Conservation (phyloP, 1,284 basidiomycete species). For the Leccinum fallax region DNA sequence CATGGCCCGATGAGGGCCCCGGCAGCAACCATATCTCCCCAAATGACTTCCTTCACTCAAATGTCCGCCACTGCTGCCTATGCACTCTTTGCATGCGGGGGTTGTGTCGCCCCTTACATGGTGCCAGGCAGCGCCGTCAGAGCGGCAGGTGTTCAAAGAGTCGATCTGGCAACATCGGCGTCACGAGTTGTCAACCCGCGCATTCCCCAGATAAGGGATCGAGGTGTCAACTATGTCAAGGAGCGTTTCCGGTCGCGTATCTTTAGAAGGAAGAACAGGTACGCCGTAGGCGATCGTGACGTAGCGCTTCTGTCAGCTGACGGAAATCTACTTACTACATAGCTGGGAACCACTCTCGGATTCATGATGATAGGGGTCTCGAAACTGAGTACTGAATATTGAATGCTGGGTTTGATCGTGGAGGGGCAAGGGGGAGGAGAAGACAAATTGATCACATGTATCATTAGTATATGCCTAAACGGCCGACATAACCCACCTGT, state of each 20-base stretch:
- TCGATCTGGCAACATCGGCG: not conserved
- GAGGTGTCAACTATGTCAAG: not conserved
- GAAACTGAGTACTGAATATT: no score
- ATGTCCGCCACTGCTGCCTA: not conserved
- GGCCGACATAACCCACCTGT: not conserved
- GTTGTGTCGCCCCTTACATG: constrained; percentile 1
- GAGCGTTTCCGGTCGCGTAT: not conserved
- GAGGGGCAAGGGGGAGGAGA: not conserved
- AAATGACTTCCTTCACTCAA: not conserved
- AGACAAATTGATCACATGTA: not conserved
- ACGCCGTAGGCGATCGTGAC: not conserved
- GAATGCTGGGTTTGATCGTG: not conserved
- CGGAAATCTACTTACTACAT: not conserved
- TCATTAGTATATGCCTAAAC: not conserved
- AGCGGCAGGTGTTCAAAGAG: not conserved
- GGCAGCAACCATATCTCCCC: no score
- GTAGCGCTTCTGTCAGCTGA: not conserved
- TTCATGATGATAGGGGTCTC: not conserved
- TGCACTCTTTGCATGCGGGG: constrained; percentile 11
- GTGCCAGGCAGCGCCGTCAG: not conserved
- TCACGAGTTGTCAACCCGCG: not conserved
- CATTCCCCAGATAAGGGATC: not conserved
- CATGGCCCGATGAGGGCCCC: not conserved
- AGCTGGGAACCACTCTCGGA: not conserved
- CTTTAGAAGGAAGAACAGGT: not conserved